Evolutionary conservation across 75 land plant genomes (phyloP).

Genomic region (Pinus tabuliformis): DNA sequence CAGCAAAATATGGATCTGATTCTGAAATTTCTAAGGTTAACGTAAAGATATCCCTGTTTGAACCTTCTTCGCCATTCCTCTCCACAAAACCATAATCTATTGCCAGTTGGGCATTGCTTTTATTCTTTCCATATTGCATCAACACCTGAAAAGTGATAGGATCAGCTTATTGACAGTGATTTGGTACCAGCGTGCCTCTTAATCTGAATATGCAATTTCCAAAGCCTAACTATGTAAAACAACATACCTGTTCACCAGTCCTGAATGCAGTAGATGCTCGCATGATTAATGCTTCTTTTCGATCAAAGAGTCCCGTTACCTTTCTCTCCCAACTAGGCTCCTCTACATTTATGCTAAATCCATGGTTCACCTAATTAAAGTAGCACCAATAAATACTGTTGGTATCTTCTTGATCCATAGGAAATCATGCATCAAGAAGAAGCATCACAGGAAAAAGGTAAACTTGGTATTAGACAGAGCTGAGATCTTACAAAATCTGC

Average conservation of each 20-base stretch:
- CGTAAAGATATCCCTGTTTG: not conserved
- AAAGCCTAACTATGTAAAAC: not conserved
- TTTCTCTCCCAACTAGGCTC: slow-evolving; percentile 67
- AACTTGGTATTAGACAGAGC: not conserved
- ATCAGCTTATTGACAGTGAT: not conserved
- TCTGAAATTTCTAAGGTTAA: slow-evolving; percentile 58
- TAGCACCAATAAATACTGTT: not conserved
- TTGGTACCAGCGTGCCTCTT: not conserved
- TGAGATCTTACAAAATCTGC: slow-evolving; percentile 75
- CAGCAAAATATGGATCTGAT: slow-evolving; percentile 79
- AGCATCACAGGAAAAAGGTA: not conserved
- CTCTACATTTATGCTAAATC: slow-evolving; percentile 41
- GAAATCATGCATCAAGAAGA: not conserved
- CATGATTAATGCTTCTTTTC: slow-evolving; percentile 53
- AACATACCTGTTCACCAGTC: slow-evolving; percentile 77
- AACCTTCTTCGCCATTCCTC: not conserved
- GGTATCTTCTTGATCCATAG: not conserved
- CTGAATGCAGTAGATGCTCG: slow-evolving; percentile 52
- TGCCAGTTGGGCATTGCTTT: slow-evolving; percentile 64
- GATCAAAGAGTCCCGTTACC: slow-evolving; percentile 67
- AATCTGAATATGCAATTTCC: not conserved
- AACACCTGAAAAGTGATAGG: slow-evolving; percentile 39
- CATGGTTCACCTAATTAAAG: slow-evolving; percentile 73
- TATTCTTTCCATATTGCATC: slow-evolving; percentile 86
- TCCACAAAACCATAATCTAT: slow-evolving; percentile 76